Evolutionary conservation across 106 monocot species (phyloP), one percentile per base, ranked within the genome.

Genomic region (Chionographis japonica): DNA sequence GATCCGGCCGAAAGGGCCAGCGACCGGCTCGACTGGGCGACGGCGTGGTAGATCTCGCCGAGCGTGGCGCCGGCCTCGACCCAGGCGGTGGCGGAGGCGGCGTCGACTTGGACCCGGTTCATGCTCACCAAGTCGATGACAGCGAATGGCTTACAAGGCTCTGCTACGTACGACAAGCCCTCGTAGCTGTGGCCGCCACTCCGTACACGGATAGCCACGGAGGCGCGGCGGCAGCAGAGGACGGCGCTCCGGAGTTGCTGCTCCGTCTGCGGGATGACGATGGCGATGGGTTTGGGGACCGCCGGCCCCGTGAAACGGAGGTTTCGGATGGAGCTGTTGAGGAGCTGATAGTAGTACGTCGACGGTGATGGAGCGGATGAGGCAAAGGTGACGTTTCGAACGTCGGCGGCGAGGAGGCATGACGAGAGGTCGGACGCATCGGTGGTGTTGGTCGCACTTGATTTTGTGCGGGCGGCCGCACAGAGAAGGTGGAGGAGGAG

Each of bases 121-220:
- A 85, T 61, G 74, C 74, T 75, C 69, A 73, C 52, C 37, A 79
- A 58, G 56, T 66, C 69, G 64, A 74, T 16, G 37, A 77, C 40
- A 39, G 63, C 79, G 39, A 69, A 72, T 2, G 39, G 68, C n/a
- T 54, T 43, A 37, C 20, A 36, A 2, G 5, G 50, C 4, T 20
- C 12, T 7, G 67, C 56, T 12, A 62, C 50, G 61, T 79, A 77
- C 50, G 82, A 87, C 17, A 82, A 51, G 18, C 83, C 82, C 73
- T 87, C 86, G 13, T 79, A 79, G 62, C 79, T 79, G 72, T 87
- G 86, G 2, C 82, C 86, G 51, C 86, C 82, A 41, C 86, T 83
- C 8, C 83, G 69, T 8, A 82, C 19, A 15, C 87, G 76, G 72
- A 83, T 79, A 41, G 79, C 40, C 2, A 80, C 50, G 7, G 46